Percentiles rank a stretch among this genome's conserved stretches.
phyloP scores from a whole-genome alignment of 805 yeast genomes.

The Candida golubevii region DNA sequence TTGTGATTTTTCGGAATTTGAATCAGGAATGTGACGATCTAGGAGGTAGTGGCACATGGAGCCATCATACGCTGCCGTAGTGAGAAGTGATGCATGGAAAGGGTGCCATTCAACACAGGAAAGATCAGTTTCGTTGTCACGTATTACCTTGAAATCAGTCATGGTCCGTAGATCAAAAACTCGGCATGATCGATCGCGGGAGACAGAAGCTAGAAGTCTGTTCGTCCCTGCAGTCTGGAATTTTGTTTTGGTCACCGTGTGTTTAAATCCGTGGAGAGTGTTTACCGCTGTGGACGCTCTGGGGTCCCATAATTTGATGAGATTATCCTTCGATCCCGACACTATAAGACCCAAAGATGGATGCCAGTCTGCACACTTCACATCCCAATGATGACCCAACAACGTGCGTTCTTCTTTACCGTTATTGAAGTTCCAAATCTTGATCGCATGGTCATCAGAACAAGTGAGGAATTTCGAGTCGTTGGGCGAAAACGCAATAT shows the following conservation, averaged over 20 bases:
- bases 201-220: constrained; percentile 73
- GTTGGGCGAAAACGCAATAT: constrained; percentile 82
- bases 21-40: constrained; percentile 45
- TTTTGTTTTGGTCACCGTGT: constrained; percentile 80
- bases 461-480: constrained; percentile 91
- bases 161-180: constrained; percentile 84
- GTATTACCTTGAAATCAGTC: constrained; percentile 67
- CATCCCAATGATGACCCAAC: constrained; percentile 98
- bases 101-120: constrained; percentile 93
- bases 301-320: constrained; percentile 95
- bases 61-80: constrained; percentile 90
- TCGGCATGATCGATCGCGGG: constrained; percentile 84
- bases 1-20: constrained; percentile 16
- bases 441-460: constrained; percentile 85
- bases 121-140: constrained; percentile 80
- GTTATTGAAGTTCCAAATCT: constrained; percentile 92
- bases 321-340: constrained; percentile 92
- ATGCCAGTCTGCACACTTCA: constrained; percentile 97
- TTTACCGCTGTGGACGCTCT: constrained; percentile 68
- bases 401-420: constrained; percentile 77
- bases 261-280: constrained; percentile 88
- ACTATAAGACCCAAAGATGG: constrained; percentile 80
- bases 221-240: constrained; percentile 82
- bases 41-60: constrained; percentile 71
- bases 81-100: constrained; percentile 67